Evolutionary conservation across 208 protist genomes (phyloP).

Genomic region (Naegleria gruberi): DNA sequence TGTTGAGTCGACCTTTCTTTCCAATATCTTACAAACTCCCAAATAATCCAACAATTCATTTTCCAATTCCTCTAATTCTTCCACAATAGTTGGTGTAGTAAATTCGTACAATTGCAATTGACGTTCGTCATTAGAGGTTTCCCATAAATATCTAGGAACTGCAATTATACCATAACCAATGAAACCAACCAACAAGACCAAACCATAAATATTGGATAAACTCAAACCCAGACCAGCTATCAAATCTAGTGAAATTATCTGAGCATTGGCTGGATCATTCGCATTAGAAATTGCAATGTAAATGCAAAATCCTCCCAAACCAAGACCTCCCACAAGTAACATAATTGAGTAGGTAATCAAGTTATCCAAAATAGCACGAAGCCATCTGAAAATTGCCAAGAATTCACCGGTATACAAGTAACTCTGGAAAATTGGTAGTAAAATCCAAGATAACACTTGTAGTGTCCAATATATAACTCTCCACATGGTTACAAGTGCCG

Average conservation of each 20-base stretch:
- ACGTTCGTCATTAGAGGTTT: neutral
- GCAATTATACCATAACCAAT: neutral
- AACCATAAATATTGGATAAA: neutral
- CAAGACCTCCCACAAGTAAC: neutral
- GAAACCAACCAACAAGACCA: neutral
- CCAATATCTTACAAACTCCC: neutral
- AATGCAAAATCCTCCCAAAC: neutral
- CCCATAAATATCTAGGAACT: neutral
- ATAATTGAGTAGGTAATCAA: neutral
- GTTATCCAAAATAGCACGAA: neutral
- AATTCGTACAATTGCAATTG: neutral
- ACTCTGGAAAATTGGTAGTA: neutral
- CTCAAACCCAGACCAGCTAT: neutral
- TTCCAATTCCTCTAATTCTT: neutral
- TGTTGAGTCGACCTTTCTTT: neutral
- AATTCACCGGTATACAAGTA: neutral
- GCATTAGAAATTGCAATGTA: neutral
- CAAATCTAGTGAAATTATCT: neutral
- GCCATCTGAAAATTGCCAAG: neutral
- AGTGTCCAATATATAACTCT: constrained; percentile 8
- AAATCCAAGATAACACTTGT: neutral
- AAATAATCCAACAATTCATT: neutral
- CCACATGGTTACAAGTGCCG: neutral
- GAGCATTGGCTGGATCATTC: neutral
- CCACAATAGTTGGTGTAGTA: neutral